Evolutionary conservation across 2,329 filamentous ascomycete species (phyloP).

Genomic region (Exophiala sp.): DNA sequence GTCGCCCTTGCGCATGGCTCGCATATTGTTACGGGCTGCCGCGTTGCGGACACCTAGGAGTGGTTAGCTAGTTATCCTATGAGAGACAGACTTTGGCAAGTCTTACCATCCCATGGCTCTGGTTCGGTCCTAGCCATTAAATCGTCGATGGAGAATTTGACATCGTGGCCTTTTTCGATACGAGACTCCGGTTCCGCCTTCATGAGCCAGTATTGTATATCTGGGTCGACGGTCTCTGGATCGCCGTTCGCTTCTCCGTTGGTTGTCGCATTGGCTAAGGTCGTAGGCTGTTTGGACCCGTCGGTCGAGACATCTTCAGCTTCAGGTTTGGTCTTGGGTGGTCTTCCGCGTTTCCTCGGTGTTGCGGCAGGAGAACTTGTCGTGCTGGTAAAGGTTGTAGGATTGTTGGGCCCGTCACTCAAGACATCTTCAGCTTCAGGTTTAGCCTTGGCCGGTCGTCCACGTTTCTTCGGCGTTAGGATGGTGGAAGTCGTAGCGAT

Average conservation of each 20-base stretch:
- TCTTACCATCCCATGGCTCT: conserved; percentile 83
- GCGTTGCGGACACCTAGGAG: conserved; percentile 24
- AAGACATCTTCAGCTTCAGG: background rate
- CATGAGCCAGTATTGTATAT: conserved; percentile 66
- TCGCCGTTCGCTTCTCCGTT: conserved; percentile 8
- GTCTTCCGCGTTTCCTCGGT: too few species aligned
- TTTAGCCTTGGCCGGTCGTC: background rate
- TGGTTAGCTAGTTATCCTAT: background rate
- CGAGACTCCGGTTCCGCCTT: conserved; percentile 86
- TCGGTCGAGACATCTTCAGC: background rate
- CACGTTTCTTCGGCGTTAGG: background rate
- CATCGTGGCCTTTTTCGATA: conserved; percentile 77
- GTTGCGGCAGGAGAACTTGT: too few species aligned
- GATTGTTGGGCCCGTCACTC: background rate
- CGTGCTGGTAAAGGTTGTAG: background rate
- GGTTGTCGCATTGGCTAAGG: background rate
- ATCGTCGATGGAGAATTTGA: conserved; percentile 92
- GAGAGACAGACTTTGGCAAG: background rate
- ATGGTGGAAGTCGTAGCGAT: background rate
- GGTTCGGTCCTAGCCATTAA: conserved; percentile 64
- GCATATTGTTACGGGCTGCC: conserved; percentile 76
- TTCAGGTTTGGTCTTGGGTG: background rate
- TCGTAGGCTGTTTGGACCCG: background rate
- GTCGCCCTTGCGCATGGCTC: conserved; percentile 85
- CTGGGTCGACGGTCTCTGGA: conserved; percentile 18